phyloP scores from a whole-genome alignment of 1,284 basidiomycete species.

The Leccinum griseonigrum region DNA sequence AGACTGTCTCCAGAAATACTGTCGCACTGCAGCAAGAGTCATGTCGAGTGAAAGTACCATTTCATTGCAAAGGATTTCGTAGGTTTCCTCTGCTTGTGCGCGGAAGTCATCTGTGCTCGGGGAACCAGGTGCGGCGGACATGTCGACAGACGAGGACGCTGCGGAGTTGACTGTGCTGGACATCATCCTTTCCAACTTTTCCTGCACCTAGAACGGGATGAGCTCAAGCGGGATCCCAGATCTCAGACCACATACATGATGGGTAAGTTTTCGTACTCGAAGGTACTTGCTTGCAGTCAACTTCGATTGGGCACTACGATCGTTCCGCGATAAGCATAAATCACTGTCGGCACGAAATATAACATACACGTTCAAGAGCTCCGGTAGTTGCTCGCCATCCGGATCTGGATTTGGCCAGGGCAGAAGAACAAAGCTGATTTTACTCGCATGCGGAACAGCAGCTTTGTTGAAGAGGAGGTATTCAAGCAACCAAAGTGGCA shows the following conservation, averaged over 20 bases:
- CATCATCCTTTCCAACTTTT: conserved; percentile 73
- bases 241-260: conserved; percentile 60
- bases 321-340: conserved; percentile 12
- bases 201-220: conserved; percentile 60
- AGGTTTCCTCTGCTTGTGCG: conserved; percentile 64
- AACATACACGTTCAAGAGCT: conserved; percentile 55
- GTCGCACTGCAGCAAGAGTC: conserved; percentile 86
- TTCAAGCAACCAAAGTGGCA: conserved; percentile 90
- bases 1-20: conserved; percentile 83
- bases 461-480: conserved; percentile 75
- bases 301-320: conserved; percentile 68
- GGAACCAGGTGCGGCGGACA: conserved; percentile 39
- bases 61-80: conserved; percentile 89
- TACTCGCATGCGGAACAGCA: conserved; percentile 49
- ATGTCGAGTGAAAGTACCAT: conserved; percentile 77
- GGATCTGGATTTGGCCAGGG: conserved; percentile 66
- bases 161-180: conserved; percentile 19
- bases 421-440: conserved; percentile 86
- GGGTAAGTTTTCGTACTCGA: conserved; percentile 79
- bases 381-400: conserved; percentile 61
- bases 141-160: conserved; percentile 36
- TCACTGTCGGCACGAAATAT: neutral
- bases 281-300: conserved; percentile 86
- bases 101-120: conserved; percentile 24
- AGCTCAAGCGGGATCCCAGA: conserved; percentile 2